Conservation (phyloP, 2,329 filamentous ascomycete genomes). For the Colletotrichum sp. region DNA sequence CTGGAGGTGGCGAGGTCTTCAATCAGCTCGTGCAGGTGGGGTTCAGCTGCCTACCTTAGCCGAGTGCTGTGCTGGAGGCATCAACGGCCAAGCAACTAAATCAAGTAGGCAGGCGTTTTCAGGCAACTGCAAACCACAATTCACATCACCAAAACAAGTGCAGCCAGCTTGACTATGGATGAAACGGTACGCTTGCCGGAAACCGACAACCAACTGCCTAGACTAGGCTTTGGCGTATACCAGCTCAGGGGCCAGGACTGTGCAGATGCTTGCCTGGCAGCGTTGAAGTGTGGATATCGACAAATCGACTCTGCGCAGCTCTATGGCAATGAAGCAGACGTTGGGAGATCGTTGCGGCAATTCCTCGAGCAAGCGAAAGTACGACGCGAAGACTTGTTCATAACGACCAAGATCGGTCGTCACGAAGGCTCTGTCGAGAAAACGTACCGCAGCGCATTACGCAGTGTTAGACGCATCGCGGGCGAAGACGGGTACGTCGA, state of each 20-base stretch:
- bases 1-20: background rate
- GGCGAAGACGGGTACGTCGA: conserved; percentile 68
- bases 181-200: conserved; percentile 16
- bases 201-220: conserved; percentile 53
- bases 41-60: background rate
- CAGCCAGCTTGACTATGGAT: background rate
- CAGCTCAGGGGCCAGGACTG: conserved; percentile 59
- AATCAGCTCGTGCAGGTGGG: background rate
- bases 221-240: conserved; percentile 75
- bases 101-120: background rate
- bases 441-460: conserved; percentile 62
- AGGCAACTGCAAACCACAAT: background rate
- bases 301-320: conserved; percentile 67
- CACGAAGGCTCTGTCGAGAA: conserved; percentile 57
- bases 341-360: conserved; percentile 65
- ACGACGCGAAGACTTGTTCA: conserved; percentile 60
- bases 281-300: conserved; percentile 62
- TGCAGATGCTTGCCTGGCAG: conserved; percentile 60
- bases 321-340: conserved; percentile 72
- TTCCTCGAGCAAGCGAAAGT: conserved; percentile 25
- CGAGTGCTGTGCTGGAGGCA: background rate
- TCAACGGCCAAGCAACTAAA: background rate
- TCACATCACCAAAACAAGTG: background rate
- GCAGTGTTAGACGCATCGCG: conserved; percentile 66
- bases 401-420: conserved; percentile 72